Evolutionary conservation across 306 rosid species (phyloP).

Genomic region (Fragaria nilgerrensis): DNA sequence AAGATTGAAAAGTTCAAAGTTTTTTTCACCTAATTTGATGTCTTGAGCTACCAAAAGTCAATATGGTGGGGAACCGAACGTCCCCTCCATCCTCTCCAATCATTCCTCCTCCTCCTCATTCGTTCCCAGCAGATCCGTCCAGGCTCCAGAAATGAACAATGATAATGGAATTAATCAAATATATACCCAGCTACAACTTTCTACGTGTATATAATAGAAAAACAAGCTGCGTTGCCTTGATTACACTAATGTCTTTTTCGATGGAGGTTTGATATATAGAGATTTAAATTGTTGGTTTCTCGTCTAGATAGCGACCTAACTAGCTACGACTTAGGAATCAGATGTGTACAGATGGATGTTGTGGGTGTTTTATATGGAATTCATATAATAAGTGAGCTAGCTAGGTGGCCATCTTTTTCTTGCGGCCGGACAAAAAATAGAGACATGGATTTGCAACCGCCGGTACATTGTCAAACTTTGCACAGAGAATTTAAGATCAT

Average conservation of each 20-base stretch:
- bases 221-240: neutral
- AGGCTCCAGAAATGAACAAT: neutral
- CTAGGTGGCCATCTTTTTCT: neutral
- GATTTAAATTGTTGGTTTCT: neutral
- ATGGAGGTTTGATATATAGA: no score
- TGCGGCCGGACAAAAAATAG: neutral
- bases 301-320: neutral
- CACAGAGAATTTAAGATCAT: neutral
- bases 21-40: conserved; percentile 33
- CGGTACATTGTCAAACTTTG: neutral
- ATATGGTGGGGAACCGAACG: conserved; percentile 31
- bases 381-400: neutral
- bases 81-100: conserved; percentile 8
- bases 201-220: neutral
- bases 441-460: neutral
- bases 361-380: neutral
- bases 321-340: neutral
- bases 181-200: neutral
- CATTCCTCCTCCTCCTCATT: conserved; percentile 23
- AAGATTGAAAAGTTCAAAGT: conserved; percentile 29
- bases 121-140: conserved; percentile 12
- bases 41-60: conserved; percentile 52
- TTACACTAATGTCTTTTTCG: neutral
- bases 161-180: neutral
- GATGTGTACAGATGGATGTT: neutral